Percentiles rank a stretch among this genome's conserved stretches.
These are phyloP conservation scores for Candida parachauliodes DNA, from an alignment of 805 yeast genomes.

Conservation along the genomic window DNA sequence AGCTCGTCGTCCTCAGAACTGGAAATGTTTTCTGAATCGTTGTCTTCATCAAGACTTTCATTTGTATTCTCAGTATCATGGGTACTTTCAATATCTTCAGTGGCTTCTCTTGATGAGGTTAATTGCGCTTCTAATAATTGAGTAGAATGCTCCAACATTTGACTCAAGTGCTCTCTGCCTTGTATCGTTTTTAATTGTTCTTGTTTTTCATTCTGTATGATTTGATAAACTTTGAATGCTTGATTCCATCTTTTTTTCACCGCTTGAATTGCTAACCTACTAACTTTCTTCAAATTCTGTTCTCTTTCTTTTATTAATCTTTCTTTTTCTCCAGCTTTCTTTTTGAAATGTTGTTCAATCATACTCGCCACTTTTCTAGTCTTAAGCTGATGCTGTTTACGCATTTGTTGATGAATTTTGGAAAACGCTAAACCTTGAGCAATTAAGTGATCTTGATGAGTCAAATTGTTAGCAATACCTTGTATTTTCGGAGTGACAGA, in stretches of 20 bases:
- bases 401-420: constrained; percentile 61
- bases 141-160: constrained; percentile 88
- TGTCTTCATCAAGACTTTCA: constrained; percentile 12
- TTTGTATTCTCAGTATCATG: constrained; percentile 17
- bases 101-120: constrained; percentile 28
- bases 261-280: constrained; percentile 77
- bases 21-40: constrained; percentile 11
- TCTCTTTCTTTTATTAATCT: constrained; percentile 73
- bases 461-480: constrained; percentile 36
- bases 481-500: constrained; percentile 41
- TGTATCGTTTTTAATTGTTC: constrained; percentile 75
- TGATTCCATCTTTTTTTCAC: constrained; percentile 88
- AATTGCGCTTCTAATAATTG: constrained; percentile 84
- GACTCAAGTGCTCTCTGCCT: constrained; percentile 83
- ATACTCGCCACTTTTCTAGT: constrained; percentile 72
- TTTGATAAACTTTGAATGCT: constrained; percentile 77
- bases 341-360: constrained; percentile 83
- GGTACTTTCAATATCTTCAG: constrained; percentile 24
- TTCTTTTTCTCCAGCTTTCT: constrained; percentile 85
- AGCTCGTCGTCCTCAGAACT: constrained; percentile 20
- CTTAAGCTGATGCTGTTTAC: constrained; percentile 61
- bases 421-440: constrained; percentile 74
- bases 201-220: constrained; percentile 69
- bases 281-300: constrained; percentile 61
- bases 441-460: constrained; percentile 70